Base-by-base conservation (phyloP, 2,329 filamentous ascomycete genomes). In the Claviceps sp. region DNA sequence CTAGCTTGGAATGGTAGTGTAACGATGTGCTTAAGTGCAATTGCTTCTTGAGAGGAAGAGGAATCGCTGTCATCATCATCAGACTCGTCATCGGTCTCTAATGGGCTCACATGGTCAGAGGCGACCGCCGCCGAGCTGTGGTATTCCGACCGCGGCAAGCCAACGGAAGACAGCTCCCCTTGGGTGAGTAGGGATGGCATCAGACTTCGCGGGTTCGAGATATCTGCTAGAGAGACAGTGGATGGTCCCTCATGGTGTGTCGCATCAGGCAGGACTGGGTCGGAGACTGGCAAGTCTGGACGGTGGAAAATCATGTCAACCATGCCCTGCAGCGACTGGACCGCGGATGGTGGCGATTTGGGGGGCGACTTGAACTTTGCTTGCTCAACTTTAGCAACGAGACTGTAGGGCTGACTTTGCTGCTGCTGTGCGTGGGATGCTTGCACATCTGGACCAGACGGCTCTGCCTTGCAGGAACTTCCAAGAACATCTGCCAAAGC, bases 1-100 rank as follows among this genome's bases (percentile, higher is more conserved):
- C 71, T 76, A 14, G 76, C 68, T 16, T 76, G 73, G 56, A 83
- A 74, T 0, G 80, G 77, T 0, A 84, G 65, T 1, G 80, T 81
- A 37, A 84, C 65, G 4, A 75, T 57, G 55, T 75, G 75, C 46
- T 79, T 74, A 51, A 51, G 50, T 4, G 34, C 43, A 46, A 50
- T 46, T 13, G 39, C 34, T 38, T 52, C 46, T 52, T 52, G 46
- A 49, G 50, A 50, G 51, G 46, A 39, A 52, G 50, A 50, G 50
- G 46, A 39, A 52, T 59, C 45, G 50, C 56, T 52, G 50, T 34
- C 54, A 50, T 52, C 30, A 11, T 55, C 57, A 44, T 57, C 56
- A 34, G 58, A 64, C 17, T 54, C 56, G 16, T 58, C 54, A 43
- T 62, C 60, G 34, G 52, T 48, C 5, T 59, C 54, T 5, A 58